phyloP scores from a whole-genome alignment of 495 filamentous ascomycete species.

The Aspergillus diversus region DNA sequence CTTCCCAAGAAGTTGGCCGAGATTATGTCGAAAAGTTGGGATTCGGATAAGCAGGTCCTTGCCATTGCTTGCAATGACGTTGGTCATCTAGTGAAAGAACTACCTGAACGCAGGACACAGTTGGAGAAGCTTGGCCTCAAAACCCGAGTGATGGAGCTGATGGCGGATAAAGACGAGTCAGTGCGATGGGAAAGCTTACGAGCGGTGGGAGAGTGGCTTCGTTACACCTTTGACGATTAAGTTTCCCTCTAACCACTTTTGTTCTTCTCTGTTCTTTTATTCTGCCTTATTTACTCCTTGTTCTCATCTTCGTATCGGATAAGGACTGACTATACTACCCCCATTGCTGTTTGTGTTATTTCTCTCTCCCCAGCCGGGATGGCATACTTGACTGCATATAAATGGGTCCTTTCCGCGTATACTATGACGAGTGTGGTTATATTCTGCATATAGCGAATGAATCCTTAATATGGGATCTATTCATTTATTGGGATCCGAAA shows the following conservation, averaged over 20 bases:
- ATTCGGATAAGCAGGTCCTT: constrained; percentile 91
- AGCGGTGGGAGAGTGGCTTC: constrained; percentile 90
- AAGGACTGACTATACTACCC: constrained; percentile 21
- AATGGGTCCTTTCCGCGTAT: constrained; percentile 19
- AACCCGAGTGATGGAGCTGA: constrained; percentile 90
- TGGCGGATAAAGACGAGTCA: constrained; percentile 86
- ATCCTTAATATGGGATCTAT: constrained; percentile 2
- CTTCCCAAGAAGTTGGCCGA: constrained; percentile 83
- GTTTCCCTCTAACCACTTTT: constrained; percentile 11
- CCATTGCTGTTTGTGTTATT: constrained; percentile 12
- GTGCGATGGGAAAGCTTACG: constrained; percentile 95
- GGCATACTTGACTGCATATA: constrained; percentile 17
- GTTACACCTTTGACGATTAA: constrained; percentile 77
- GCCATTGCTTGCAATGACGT: constrained; percentile 97
- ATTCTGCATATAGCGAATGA: constrained; percentile 21
- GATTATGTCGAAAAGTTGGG: constrained; percentile 84
- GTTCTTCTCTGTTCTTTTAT: constrained; percentile 18
- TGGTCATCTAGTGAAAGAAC: constrained; percentile 84
- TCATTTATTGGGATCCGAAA: neutral
- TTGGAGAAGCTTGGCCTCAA: constrained; percentile 93
- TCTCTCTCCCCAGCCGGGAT: constrained; percentile 14
- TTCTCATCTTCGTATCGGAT: constrained; percentile 15
- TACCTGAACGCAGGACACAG: constrained; percentile 79
- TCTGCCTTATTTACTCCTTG: neutral
- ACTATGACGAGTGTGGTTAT: constrained; percentile 14